These are phyloP conservation scores for Candida sithepensis DNA, from an alignment of 805 yeast species.

Conservation along the genomic window DNA sequence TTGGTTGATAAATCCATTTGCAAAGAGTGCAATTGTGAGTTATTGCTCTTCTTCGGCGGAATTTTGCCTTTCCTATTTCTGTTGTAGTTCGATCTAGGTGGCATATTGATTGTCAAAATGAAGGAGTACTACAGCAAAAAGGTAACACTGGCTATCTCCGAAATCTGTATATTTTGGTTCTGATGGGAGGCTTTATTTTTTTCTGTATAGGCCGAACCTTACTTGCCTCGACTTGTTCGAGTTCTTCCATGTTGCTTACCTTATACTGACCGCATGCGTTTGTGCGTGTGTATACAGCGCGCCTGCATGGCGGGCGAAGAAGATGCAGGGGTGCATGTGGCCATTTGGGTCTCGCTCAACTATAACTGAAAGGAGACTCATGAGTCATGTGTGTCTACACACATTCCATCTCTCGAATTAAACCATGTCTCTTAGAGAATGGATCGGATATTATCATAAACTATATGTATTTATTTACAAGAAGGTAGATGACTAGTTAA, in stretches of 20 bases:
- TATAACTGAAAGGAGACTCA: no score
- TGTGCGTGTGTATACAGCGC: not conserved
- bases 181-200: not conserved
- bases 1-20: conserved; percentile 7
- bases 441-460: no score
- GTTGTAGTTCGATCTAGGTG: conserved; percentile 20
- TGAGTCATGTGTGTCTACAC: no score
- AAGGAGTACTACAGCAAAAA: not conserved
- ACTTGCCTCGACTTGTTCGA: not conserved
- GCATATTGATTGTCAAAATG: conserved; percentile 15
- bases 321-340: no score
- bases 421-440: no score
- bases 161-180: not conserved
- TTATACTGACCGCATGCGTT: not conserved
- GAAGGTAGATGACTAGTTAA: not conserved
- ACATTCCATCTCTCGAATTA: no score
- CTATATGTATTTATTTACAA: not conserved
- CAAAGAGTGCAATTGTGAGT: conserved; percentile 5
- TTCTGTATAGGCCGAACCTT: not conserved
- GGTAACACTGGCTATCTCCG: not conserved
- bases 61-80: conserved; percentile 24
- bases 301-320: no score
- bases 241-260: not conserved
- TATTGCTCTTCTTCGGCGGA: conserved; percentile 18
- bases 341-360: no score